Conservation (phyloP, 2,329 filamentous ascomycete species). For the Ceratocystis diversiconidia region DNA sequence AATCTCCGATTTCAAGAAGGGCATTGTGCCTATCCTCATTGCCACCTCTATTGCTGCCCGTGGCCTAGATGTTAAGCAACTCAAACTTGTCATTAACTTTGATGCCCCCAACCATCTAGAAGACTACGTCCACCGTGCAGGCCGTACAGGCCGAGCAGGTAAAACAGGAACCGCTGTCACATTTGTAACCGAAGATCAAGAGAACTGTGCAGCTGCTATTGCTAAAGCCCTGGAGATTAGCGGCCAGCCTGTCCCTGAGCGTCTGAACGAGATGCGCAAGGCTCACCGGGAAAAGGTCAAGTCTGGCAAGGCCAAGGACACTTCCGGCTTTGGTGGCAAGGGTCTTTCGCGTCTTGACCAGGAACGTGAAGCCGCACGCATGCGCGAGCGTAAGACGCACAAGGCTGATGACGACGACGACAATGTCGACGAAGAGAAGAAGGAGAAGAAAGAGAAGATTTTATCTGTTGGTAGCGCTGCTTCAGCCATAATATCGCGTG, state of each 20-base stretch:
- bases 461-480: slow-evolving; percentile 51
- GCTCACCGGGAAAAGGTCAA: slow-evolving; percentile 83
- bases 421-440: slow-evolving; percentile 66
- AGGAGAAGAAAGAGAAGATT: slow-evolving; percentile 56
- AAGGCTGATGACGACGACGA: slow-evolving; percentile 78
- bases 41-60: slow-evolving; percentile 92
- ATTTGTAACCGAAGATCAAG: slow-evolving; percentile 81
- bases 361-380: slow-evolving; percentile 73
- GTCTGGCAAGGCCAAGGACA: slow-evolving; percentile 76
- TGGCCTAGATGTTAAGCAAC: slow-evolving; percentile 86
- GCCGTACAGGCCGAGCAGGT: slow-evolving; percentile 84
- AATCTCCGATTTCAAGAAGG: slow-evolving; percentile 85
- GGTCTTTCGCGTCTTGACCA: slow-evolving; percentile 84
- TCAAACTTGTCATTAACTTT: slow-evolving; percentile 92
- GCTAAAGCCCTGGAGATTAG: slow-evolving; percentile 87
- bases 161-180: slow-evolving; percentile 92
- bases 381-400: slow-evolving; percentile 75
- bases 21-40: slow-evolving; percentile 76
- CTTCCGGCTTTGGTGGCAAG: slow-evolving; percentile 85
- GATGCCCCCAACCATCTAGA: slow-evolving; percentile 89
- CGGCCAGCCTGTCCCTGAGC: slow-evolving; percentile 65
- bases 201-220: slow-evolving; percentile 77
- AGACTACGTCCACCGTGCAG: slow-evolving; percentile 90
- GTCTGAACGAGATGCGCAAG: slow-evolving; percentile 49
- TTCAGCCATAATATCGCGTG: slow-evolving; percentile 41